phyloP scores from a whole-genome alignment of 208 protist genomes.

The Trypanosoma vivax region DNA sequence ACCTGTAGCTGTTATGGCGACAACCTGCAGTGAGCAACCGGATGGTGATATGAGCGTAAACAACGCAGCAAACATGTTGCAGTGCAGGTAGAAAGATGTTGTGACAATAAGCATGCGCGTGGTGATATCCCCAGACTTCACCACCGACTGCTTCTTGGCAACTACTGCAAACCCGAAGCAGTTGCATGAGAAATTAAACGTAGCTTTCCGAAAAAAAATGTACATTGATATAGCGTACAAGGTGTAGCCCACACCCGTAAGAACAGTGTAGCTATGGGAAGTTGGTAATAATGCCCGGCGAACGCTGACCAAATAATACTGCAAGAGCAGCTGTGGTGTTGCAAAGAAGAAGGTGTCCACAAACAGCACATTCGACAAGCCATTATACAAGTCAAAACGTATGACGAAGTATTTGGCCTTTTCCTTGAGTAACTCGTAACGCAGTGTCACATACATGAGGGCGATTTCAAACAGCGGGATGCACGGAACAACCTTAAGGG shows the following conservation, averaged over 20 bases:
- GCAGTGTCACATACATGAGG: slow-evolving; percentile 50
- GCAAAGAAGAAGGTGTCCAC: slow-evolving; percentile 49
- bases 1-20: too few species aligned
- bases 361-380: slow-evolving; percentile 51
- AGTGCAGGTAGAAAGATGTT: slow-evolving; percentile 13
- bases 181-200: slow-evolving; percentile 67
- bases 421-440: slow-evolving; percentile 46
- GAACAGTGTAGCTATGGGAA: slow-evolving; percentile 39
- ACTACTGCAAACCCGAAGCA: slow-evolving; percentile 53
- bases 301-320: slow-evolving; percentile 40
- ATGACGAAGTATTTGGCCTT: slow-evolving; percentile 69
- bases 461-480: slow-evolving; percentile 67
- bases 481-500: slow-evolving; percentile 60
- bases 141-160: neutral
- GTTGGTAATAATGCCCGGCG: neutral
- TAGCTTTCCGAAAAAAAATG: slow-evolving; percentile 38
- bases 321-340: slow-evolving; percentile 66
- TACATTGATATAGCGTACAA: slow-evolving; percentile 54
- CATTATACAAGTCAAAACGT: slow-evolving; percentile 75
- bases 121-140: slow-evolving; percentile 9
- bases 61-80: too few species aligned
- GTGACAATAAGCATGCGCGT: slow-evolving; percentile 17
- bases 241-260: slow-evolving; percentile 24
- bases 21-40: too few species aligned
- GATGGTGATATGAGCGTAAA: too few species aligned